These are phyloP conservation scores for Wickerhamomyces sp. DNA, from an alignment of 1,139 yeast species.

Conservation along the genomic window DNA sequence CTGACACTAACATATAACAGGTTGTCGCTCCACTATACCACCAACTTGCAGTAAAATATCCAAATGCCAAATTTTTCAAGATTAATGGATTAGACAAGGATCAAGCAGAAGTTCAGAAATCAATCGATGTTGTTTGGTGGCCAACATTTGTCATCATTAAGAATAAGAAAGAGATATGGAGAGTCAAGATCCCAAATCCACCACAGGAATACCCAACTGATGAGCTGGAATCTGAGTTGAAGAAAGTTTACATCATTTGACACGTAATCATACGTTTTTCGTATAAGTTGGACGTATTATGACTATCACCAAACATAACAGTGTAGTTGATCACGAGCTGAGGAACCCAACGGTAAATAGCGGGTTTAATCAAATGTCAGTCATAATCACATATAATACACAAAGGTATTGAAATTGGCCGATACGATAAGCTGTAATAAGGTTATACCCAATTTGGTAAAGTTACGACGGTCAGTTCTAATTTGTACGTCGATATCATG, in stretches of 20 bases:
- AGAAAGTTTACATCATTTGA: slow-evolving; percentile 9
- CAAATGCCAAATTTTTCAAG: slow-evolving; percentile 18
- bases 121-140: slow-evolving; percentile 24
- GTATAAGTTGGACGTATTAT: too few species aligned
- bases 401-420: too few species aligned
- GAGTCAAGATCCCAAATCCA: slow-evolving; percentile 24
- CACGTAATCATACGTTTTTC: too few species aligned
- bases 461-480: too few species aligned
- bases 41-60: slow-evolving; percentile 13
- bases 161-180: slow-evolving; percentile 20
- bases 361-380: too few species aligned
- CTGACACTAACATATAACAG: not conserved
- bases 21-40: slow-evolving; percentile 20
- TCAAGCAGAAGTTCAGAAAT: slow-evolving; percentile 18
- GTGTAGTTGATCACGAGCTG: too few species aligned
- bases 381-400: too few species aligned
- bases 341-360: too few species aligned
- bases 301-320: too few species aligned
- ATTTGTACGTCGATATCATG: too few species aligned
- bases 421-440: too few species aligned
- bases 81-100: slow-evolving; percentile 19
- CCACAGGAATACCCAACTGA: slow-evolving; percentile 20
- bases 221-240: slow-evolving; percentile 18
- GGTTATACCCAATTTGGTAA: too few species aligned
- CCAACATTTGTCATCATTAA: slow-evolving; percentile 23